Conservation (phyloP, 441 rosid species). For the Aquilaria agallochum region DNA sequence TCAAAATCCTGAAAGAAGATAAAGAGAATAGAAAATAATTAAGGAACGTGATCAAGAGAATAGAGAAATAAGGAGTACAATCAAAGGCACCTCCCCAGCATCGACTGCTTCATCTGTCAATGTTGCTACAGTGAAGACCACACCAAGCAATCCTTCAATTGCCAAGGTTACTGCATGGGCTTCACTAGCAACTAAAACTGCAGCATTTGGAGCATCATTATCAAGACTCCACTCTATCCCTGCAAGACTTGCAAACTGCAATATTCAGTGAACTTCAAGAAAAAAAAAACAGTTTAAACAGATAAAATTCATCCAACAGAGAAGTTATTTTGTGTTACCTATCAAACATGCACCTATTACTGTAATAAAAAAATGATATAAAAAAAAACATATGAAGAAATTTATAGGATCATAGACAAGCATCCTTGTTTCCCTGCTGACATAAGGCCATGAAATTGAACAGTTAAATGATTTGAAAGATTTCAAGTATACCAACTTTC, state of each 20-base stretch:
- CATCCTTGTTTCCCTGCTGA: no score
- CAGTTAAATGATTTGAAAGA: no score
- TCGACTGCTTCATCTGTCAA: constrained; percentile 99
- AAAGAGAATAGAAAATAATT: not conserved
- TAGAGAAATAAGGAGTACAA: constrained; percentile 16
- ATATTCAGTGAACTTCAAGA: constrained; percentile 15
- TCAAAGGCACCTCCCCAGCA: constrained; percentile 74
- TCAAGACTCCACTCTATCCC: constrained; percentile 99
- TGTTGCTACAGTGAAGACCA: constrained; percentile 94
- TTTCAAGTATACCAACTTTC: no score
- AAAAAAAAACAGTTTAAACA: constrained; percentile 12
- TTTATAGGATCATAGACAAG: no score
- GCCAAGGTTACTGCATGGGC: constrained; percentile 98
- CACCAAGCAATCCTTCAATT: constrained; percentile 97
- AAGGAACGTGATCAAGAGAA: constrained; percentile 10
- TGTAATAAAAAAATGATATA: no score
- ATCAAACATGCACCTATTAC: no score
- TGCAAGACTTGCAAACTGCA: constrained; percentile 31
- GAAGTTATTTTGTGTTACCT: constrained; percentile 1
- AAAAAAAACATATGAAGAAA: no score
- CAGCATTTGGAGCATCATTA: constrained; percentile 96
- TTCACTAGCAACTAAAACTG: constrained; percentile 99
- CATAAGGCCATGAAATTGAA: no score
- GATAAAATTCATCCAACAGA: constrained; percentile 6
- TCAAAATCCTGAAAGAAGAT: constrained; percentile 6